These are phyloP conservation scores for Nothomitra cinnamomea DNA, from an alignment of 2,329 filamentous ascomycete species.

Conservation along the genomic window DNA sequence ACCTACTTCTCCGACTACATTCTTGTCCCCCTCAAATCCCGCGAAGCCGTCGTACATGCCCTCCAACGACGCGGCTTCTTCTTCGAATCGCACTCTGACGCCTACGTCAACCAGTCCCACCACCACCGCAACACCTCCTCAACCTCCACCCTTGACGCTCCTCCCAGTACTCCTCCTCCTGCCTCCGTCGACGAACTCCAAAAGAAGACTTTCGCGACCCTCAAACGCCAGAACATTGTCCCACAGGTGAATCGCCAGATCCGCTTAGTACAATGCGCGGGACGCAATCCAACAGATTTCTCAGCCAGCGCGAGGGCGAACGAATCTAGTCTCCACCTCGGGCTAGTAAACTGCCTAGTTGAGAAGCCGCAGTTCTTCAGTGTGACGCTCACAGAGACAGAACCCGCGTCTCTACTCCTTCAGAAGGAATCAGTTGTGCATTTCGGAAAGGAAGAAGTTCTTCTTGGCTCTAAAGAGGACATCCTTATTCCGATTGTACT, in stretches of 20 bases:
- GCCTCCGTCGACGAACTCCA: slow-evolving; percentile 66
- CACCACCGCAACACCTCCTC: slow-evolving; percentile 30
- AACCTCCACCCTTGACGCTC: slow-evolving; percentile 28
- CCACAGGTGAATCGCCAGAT: slow-evolving; percentile 54
- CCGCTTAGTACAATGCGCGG: slow-evolving; percentile 68
- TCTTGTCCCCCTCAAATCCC: slow-evolving; percentile 62
- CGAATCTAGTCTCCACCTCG: slow-evolving; percentile 28
- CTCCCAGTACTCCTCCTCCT: slow-evolving; percentile 56
- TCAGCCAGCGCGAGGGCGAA: slow-evolving; percentile 21
- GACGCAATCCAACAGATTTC: slow-evolving; percentile 30
- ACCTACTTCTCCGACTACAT: slow-evolving; percentile 98
- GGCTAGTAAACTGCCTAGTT: slow-evolving; percentile 31
- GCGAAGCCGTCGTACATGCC: slow-evolving; percentile 56
- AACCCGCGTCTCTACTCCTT: slow-evolving; percentile 56
- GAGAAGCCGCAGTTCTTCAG: slow-evolving; percentile 30
- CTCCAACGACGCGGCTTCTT: slow-evolving; percentile 68
- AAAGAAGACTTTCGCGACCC: slow-evolving; percentile 61
- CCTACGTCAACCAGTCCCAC: slow-evolving; percentile 44
- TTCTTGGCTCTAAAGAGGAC: slow-evolving; percentile 59
- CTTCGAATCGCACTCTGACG: slow-evolving; percentile 53
- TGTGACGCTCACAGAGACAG: slow-evolving; percentile 28
- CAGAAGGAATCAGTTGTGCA: slow-evolving; percentile 49
- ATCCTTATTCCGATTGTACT: slow-evolving; percentile 74
- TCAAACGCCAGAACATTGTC: slow-evolving; percentile 59
- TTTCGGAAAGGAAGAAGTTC: slow-evolving; percentile 44